phyloP scores from a whole-genome alignment of 2,329 filamentous ascomycete genomes.

The Paraphaeosphaeria sporulosa region DNA sequence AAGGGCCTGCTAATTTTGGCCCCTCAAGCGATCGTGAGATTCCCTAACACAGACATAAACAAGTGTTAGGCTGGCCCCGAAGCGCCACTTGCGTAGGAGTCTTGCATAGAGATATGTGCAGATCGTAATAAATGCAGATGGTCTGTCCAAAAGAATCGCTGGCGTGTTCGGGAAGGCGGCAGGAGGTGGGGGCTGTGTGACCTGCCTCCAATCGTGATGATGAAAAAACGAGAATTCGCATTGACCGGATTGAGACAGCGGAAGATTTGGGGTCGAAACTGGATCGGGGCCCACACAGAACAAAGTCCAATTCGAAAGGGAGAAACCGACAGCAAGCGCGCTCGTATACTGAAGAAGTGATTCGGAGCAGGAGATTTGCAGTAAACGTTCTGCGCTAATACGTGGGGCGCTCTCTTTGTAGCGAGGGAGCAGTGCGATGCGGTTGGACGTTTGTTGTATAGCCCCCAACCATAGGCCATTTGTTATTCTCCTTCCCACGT shows the following conservation, averaged over 20 bases:
- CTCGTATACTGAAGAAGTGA: not conserved
- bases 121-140: not conserved
- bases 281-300: not conserved
- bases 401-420: not conserved
- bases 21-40: not conserved
- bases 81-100: not conserved
- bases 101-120: not conserved
- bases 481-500: conserved; percentile 1
- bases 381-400: not conserved
- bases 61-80: not conserved
- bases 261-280: not conserved
- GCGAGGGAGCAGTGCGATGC: not conserved
- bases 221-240: not conserved
- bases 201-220: not conserved
- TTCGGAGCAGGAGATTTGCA: not conserved
- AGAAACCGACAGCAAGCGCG: too few species aligned
- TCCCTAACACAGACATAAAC: not conserved
- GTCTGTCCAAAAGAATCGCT: not conserved
- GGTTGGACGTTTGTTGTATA: not conserved
- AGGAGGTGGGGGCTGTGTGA: conserved; percentile 3
- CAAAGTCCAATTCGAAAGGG: not conserved
- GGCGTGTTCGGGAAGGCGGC: not conserved
- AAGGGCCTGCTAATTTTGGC: conserved; percentile 5
- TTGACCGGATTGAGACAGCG: not conserved
- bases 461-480: not conserved